Percentiles rank a stretch among this genome's conserved stretches.
These are phyloP conservation scores for Trichoderma sp. DNA, from an alignment of 2,329 filamentous ascomycete genomes.

Conservation along the genomic window DNA sequence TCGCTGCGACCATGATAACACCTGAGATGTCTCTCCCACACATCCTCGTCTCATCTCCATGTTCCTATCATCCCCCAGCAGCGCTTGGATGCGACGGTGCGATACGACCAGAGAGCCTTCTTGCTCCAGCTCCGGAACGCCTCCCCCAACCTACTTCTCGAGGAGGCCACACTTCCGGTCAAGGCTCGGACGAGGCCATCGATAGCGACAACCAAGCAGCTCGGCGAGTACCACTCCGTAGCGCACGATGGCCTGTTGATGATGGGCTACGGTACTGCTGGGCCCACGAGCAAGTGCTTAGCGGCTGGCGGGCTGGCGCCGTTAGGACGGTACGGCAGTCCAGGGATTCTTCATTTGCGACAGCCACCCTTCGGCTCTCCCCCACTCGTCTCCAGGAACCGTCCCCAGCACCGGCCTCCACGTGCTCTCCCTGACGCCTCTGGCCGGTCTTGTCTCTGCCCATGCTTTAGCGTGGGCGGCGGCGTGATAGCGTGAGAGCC, in stretches of 20 bases:
- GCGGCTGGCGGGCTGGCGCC: conserved; percentile 23
- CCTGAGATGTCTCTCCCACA: too few relatives aligned
- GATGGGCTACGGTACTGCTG: conserved; percentile 1
- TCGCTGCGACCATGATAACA: too few relatives aligned
- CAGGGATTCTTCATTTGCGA: background rate
- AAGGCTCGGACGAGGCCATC: conserved; percentile 17
- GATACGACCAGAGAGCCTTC: conserved; percentile 3
- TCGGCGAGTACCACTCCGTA: background rate
- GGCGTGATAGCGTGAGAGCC: too few relatives aligned
- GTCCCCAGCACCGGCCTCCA: conserved; percentile 22
- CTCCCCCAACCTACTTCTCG: background rate
- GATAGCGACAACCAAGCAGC: background rate
- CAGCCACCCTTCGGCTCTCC: conserved; percentile 17
- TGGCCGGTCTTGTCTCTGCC: conserved; percentile 2
- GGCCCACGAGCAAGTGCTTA: background rate
- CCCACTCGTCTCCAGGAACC: conserved; percentile 26
- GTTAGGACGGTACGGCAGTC: conserved; percentile 9
- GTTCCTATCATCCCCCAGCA: background rate
- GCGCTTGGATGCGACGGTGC: conserved; percentile 3
- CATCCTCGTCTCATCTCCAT: too few relatives aligned
- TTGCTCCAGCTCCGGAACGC: background rate
- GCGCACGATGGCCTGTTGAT: background rate
- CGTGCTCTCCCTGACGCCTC: conserved; percentile 25
- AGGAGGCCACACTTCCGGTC: background rate
- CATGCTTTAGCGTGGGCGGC: too few relatives aligned